Evolutionary conservation across 1,139 yeast species (phyloP).

Genomic region (Yamadazyma atmosphaerica): DNA sequence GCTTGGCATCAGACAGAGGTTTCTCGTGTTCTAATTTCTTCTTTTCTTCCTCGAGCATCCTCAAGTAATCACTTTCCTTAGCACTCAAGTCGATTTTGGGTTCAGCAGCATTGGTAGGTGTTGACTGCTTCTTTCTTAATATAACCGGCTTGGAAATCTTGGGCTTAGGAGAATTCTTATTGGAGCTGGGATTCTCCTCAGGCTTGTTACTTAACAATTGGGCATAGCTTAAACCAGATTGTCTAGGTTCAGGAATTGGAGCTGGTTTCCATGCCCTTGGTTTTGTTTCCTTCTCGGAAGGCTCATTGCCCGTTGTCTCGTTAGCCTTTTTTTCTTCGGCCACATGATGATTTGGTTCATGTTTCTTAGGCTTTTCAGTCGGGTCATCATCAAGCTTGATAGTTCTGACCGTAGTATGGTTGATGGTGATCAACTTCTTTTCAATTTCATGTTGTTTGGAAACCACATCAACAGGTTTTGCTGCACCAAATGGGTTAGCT

Average conservation of each 20-base stretch:
- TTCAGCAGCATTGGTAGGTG: slow-evolving; percentile 10
- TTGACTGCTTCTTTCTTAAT: slow-evolving; percentile 37
- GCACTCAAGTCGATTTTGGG: slow-evolving; percentile 11
- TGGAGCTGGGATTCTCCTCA: slow-evolving; percentile 14
- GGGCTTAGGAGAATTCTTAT: slow-evolving; percentile 26
- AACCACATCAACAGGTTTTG: slow-evolving; percentile 47
- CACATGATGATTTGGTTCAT: too few relatives aligned
- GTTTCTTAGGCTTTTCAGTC: slow-evolving; percentile 3
- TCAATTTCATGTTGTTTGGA: slow-evolving; percentile 45
- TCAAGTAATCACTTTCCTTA: slow-evolving; percentile 5
- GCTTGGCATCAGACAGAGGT: too few relatives aligned
- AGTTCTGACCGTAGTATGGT: slow-evolving; percentile 60
- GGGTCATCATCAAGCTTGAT: slow-evolving; percentile 32
- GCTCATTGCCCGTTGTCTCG: neutral
- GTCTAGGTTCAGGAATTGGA: slow-evolving; percentile 12
- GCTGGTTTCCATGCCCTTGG: slow-evolving; percentile 15
- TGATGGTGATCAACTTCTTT: slow-evolving; percentile 47
- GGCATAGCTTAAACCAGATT: slow-evolving; percentile 36
- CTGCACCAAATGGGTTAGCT: slow-evolving; percentile 47
- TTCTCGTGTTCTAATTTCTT: slow-evolving; percentile 6
- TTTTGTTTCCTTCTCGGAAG: neutral
- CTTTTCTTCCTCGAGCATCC: slow-evolving; percentile 3
- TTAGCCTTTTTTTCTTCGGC: too few relatives aligned
- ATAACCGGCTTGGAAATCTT: slow-evolving; percentile 35
- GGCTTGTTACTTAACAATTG: slow-evolving; percentile 34